Conservation (phyloP, 495 filamentous ascomycete species). For the Trichoderma erinaceum region DNA sequence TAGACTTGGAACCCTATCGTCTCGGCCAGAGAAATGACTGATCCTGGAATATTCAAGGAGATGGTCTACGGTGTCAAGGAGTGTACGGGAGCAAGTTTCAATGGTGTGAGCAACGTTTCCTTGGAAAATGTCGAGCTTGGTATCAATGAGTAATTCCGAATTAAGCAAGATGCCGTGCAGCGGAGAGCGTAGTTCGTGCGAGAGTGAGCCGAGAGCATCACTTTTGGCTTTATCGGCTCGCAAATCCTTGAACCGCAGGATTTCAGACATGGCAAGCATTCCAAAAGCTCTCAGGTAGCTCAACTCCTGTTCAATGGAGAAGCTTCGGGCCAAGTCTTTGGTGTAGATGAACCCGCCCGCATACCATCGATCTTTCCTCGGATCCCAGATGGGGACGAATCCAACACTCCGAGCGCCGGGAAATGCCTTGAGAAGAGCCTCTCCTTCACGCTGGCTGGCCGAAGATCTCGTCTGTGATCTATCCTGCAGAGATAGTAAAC, state of each 20-base stretch:
- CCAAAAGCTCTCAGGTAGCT: slow-evolving; percentile 48
- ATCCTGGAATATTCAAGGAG: slow-evolving; percentile 41
- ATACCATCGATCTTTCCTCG: slow-evolving; percentile 61
- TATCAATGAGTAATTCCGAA: slow-evolving; percentile 61
- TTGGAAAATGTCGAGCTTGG: slow-evolving; percentile 47
- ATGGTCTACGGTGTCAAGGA: slow-evolving; percentile 76
- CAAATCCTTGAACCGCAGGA: slow-evolving; percentile 44
- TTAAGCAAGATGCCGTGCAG: slow-evolving; percentile 70
- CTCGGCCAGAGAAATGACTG: slow-evolving; percentile 17
- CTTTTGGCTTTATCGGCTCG: slow-evolving; percentile 49
- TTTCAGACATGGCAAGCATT: slow-evolving; percentile 55
- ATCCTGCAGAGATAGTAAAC: slow-evolving; percentile 14
- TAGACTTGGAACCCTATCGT: neutral
- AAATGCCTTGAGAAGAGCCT: slow-evolving; percentile 25
- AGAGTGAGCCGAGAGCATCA: slow-evolving; percentile 65
- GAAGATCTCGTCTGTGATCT: slow-evolving; percentile 8
- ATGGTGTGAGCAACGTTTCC: slow-evolving; percentile 62
- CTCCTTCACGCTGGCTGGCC: slow-evolving; percentile 19
- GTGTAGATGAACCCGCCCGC: slow-evolving; percentile 64
- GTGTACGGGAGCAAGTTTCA: slow-evolving; percentile 65
- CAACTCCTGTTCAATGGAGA: slow-evolving; percentile 40
- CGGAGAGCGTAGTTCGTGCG: slow-evolving; percentile 72
- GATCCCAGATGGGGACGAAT: slow-evolving; percentile 66
- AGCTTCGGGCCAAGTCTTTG: slow-evolving; percentile 34
- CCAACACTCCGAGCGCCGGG: slow-evolving; percentile 49